Conservation (phyloP, 495 filamentous ascomycete species). For the Neurospora sp. region DNA sequence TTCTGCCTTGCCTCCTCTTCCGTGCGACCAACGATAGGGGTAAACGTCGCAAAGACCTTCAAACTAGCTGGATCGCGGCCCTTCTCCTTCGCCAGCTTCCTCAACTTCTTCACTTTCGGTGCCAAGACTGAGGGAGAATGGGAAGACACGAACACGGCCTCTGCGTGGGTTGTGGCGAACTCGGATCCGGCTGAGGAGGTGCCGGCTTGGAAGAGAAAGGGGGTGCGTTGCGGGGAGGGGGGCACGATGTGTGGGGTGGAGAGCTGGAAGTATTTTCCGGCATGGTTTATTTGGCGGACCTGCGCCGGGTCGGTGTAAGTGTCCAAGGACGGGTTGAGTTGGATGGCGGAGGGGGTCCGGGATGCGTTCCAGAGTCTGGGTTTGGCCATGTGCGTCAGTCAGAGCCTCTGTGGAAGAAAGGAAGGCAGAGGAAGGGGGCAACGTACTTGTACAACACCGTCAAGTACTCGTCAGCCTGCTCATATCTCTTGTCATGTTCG, state of each 20-base stretch:
- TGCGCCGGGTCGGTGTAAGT: conserved; percentile 44
- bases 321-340: conserved; percentile 37
- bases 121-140: conserved; percentile 41
- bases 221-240: conserved; percentile 52
- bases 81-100: conserved; percentile 36
- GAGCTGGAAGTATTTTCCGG: conserved; percentile 48
- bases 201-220: conserved; percentile 56
- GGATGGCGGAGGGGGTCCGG: conserved; percentile 44
- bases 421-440: background rate
- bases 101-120: conserved; percentile 46
- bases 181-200: conserved; percentile 45
- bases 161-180: conserved; percentile 52
- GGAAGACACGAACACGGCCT: conserved; percentile 53
- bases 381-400: background rate
- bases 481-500: conserved; percentile 53
- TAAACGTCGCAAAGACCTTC: conserved; percentile 52
- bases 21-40: conserved; percentile 45
- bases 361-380: conserved; percentile 50
- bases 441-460: conserved; percentile 45
- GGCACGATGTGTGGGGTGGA: conserved; percentile 44
- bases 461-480: conserved; percentile 51
- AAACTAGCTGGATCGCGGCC: conserved; percentile 46
- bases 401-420: background rate
- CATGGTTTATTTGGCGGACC: conserved; percentile 48
- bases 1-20: conserved; percentile 49